phyloP scores from a whole-genome alignment of 2,329 filamentous ascomycete genomes.

The Monosporascus cannonballus region DNA sequence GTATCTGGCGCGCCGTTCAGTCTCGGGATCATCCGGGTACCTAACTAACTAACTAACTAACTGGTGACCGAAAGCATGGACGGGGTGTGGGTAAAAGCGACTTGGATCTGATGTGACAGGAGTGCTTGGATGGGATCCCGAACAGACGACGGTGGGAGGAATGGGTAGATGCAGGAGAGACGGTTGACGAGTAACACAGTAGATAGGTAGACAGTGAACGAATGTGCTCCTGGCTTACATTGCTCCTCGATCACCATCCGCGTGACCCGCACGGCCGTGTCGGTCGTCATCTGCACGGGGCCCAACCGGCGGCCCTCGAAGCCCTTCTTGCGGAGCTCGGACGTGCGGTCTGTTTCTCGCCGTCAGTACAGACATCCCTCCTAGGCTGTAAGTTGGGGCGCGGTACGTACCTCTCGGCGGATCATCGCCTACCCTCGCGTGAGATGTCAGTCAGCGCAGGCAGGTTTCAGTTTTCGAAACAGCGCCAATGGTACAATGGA shows the following conservation, averaged over 20 bases:
- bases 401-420: slow-evolving; percentile 71
- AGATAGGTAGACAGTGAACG: not conserved
- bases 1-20: slow-evolving; percentile 48
- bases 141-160: no score
- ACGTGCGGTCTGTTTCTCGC: slow-evolving; percentile 67
- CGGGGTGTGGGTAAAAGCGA: no score
- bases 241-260: slow-evolving; percentile 81
- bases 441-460: not conserved
- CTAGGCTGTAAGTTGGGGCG: not conserved
- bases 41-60: no score
- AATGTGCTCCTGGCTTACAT: slow-evolving; percentile 45
- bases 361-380: no score
- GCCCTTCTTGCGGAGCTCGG: slow-evolving; percentile 90
- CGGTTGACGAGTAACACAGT: no score
- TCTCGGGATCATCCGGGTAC: not conserved
- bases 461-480: not conserved
- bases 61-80: no score
- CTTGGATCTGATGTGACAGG: no score
- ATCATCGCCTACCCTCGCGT: slow-evolving; percentile 64
- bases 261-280: slow-evolving; percentile 92
- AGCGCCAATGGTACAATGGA: not conserved
- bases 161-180: no score
- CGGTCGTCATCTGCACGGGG: slow-evolving; percentile 95
- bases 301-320: slow-evolving; percentile 83
- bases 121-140: no score